A percentile compares a stretch with the other conserved stretches of the same genome.
Conservation (phyloP, 495 filamentous ascomycete species). For the Hypoxylon intermedium region DNA sequence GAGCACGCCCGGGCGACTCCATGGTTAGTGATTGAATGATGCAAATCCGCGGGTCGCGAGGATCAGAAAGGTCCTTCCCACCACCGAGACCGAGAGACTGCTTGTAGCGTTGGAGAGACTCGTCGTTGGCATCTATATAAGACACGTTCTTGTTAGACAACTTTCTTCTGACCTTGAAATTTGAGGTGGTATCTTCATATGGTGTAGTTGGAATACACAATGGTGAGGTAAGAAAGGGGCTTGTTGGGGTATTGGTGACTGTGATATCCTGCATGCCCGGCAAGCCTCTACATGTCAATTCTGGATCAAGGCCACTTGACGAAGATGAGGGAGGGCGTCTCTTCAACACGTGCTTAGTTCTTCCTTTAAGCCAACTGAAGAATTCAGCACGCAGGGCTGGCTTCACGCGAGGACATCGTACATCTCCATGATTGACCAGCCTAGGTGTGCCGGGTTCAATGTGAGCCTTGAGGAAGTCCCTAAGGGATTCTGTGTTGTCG, state of each 20-base stretch:
- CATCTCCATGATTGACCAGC: neutral
- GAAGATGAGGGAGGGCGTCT: slow-evolving; percentile 19
- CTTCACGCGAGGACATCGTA: neutral
- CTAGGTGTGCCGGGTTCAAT: slow-evolving; percentile 6
- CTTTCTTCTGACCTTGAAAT: slow-evolving; percentile 3
- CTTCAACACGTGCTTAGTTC: neutral
- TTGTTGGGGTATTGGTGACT: slow-evolving; percentile 1
- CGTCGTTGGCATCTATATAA: slow-evolving; percentile 71
- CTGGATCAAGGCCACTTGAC: slow-evolving; percentile 32
- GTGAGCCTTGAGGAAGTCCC: slow-evolving; percentile 10
- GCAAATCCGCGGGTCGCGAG: slow-evolving; percentile 78
- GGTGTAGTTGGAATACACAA: neutral
- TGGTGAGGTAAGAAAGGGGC: neutral
- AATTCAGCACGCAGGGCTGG: slow-evolving; percentile 14
- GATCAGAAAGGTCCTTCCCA: slow-evolving; percentile 66
- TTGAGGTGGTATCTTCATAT: slow-evolving; percentile 6
- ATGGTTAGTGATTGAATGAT: slow-evolving; percentile 91
- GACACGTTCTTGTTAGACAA: slow-evolving; percentile 32
- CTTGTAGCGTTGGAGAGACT: slow-evolving; percentile 96
- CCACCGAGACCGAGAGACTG: slow-evolving; percentile 86
- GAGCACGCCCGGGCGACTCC: slow-evolving; percentile 75
- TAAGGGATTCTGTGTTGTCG: slow-evolving; percentile 7
- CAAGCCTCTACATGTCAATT: slow-evolving; percentile 35
- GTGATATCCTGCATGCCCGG: slow-evolving; percentile 22
- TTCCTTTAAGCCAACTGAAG: slow-evolving; percentile 23